Percentiles rank a stretch among this genome's conserved stretches.
Conservation (phyloP, 2,329 filamentous ascomycete genomes). For the Cadophora sp. region DNA sequence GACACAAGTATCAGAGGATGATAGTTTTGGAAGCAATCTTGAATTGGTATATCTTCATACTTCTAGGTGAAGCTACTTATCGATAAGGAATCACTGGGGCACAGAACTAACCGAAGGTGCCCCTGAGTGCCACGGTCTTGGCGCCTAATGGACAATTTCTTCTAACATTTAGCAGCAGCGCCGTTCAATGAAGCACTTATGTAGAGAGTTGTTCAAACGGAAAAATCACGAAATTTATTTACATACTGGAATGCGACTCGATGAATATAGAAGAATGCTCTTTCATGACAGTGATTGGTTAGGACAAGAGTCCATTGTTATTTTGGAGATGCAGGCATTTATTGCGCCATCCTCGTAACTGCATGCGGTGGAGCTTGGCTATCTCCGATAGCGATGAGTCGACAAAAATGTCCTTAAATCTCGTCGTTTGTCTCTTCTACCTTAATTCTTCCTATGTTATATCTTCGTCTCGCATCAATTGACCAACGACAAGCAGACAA, state of each 20-base stretch:
- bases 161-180: not conserved
- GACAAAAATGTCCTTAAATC: not conserved
- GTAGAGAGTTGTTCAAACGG: too few relatives aligned
- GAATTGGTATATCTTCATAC: not conserved
- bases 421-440: not conserved
- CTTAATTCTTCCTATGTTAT: not conserved
- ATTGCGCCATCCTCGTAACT: not conserved
- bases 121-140: not conserved
- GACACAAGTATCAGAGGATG: too few relatives aligned
- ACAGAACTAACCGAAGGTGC: not conserved
- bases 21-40: not conserved
- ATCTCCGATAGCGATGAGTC: not conserved
- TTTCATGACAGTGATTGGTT: not conserved
- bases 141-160: not conserved
- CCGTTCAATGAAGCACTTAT: not conserved
- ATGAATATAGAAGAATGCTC: too few relatives aligned
- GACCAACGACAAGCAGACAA: slow-evolving; percentile 8
- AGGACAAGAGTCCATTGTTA: not conserved
- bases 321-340: not conserved
- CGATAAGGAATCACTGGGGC: not conserved
- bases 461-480: slow-evolving; percentile 4
- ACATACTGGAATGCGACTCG: not conserved
- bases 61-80: too few relatives aligned
- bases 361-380: not conserved
- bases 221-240: too few relatives aligned